These are phyloP conservation scores for Ogataea sp. DNA, from an alignment of 805 yeast genomes.

Conservation along the genomic window DNA sequence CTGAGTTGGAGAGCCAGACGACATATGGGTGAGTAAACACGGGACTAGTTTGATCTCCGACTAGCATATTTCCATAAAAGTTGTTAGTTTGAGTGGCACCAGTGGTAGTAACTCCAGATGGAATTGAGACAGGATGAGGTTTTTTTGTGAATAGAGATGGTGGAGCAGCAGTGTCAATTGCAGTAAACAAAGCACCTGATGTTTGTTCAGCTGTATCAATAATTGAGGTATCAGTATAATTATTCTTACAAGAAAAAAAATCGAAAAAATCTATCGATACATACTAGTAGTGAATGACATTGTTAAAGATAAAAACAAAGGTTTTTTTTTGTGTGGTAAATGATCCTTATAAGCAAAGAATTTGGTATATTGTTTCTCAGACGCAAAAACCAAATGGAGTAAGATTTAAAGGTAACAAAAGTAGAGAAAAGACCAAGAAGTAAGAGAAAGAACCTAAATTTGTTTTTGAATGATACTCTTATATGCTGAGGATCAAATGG, in stretches of 20 bases:
- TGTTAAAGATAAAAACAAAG: background rate
- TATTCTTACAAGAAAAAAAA: no score
- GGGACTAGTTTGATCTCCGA: slow-evolving; percentile 56
- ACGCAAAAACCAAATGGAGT: background rate
- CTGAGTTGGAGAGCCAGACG: slow-evolving; percentile 48
- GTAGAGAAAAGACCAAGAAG: background rate
- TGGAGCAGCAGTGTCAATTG: slow-evolving; percentile 38
- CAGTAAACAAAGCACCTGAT: slow-evolving; percentile 30
- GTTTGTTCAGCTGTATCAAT: slow-evolving; percentile 11
- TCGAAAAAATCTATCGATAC: background rate
- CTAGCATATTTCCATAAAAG: slow-evolving; percentile 61
- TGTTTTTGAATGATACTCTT: no score
- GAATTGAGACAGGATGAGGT: slow-evolving; percentile 17
- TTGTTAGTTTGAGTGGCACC: slow-evolving; percentile 57
- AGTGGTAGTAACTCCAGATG: slow-evolving; percentile 13
- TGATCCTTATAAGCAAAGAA: background rate
- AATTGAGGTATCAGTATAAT: background rate
- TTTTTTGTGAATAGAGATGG: slow-evolving; percentile 29
- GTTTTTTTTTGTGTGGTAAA: background rate
- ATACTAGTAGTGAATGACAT: background rate
- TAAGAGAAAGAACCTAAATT: no score
- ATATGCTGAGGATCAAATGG: no score
- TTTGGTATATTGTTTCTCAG: background rate
- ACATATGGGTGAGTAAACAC: slow-evolving; percentile 75
- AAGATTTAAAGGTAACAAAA: no score